Conservation (phyloP, 352 stramenopile species). For the Phytophthora pluvialis region DNA sequence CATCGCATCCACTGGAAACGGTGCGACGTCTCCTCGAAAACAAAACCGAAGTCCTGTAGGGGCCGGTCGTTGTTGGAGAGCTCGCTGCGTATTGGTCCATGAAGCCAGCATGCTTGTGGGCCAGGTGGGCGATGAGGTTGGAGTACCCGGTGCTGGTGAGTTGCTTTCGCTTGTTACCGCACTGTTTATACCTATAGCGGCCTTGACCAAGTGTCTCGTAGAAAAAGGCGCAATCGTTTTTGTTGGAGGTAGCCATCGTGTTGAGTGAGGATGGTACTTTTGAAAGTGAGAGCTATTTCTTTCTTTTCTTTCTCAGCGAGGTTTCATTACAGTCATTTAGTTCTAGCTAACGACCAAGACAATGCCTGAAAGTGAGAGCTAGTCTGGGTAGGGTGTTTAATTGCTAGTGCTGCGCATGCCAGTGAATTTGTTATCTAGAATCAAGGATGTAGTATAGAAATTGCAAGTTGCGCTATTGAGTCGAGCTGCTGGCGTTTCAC, state of each 20-base stretch:
- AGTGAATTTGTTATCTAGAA: not conserved
- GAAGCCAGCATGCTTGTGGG: not conserved
- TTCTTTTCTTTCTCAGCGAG: no score
- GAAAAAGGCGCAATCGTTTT: constrained; percentile 10
- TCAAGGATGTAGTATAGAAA: not conserved
- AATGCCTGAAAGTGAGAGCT: no score
- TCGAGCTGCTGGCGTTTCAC: not conserved
- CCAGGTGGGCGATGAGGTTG: constrained; percentile 5
- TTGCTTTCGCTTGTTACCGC: constrained; percentile 4
- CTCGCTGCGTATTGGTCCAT: not conserved
- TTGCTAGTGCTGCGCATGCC: not conserved
- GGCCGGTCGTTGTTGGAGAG: not conserved
- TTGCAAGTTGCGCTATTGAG: not conserved
- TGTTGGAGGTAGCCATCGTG: not conserved
- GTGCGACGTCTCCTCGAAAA: constrained; percentile 10
- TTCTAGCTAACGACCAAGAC: no score
- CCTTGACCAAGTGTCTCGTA: constrained; percentile 1
- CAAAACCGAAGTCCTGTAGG: constrained; percentile 3
- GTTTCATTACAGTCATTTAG: no score
- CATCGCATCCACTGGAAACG: constrained; percentile 18
- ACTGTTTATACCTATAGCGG: constrained; percentile 10
- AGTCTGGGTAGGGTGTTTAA: not conserved
- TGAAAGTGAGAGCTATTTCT: constrained; percentile 2
- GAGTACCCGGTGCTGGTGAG: constrained; percentile 7
- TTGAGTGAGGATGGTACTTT: not conserved